These are phyloP conservation scores for Wickerhamomyces tratensis DNA, from an alignment of 805 yeast species.

Conservation along the genomic window DNA sequence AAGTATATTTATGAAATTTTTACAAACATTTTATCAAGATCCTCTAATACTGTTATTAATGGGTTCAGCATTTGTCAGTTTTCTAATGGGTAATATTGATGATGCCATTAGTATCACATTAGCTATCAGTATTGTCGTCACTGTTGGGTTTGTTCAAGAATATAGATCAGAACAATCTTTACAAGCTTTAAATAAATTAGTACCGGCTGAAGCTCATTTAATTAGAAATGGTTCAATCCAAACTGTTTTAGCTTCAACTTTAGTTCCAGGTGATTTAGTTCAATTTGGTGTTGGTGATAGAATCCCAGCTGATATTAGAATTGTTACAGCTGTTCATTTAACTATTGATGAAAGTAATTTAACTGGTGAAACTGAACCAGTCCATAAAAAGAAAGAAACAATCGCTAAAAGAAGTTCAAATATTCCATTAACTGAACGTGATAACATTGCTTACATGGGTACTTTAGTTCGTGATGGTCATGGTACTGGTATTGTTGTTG, in stretches of 20 bases:
- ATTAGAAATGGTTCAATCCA: constrained; percentile 74
- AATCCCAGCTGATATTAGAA: constrained; percentile 90
- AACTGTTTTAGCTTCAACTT: constrained; percentile 72
- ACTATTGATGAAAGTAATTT: constrained; percentile 87
- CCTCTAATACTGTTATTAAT: constrained; percentile 82
- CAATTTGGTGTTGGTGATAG: constrained; percentile 89
- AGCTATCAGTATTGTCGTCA: constrained; percentile 87
- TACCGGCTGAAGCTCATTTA: constrained; percentile 94
- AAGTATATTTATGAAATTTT: constrained; percentile 54
- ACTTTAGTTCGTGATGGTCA: constrained; percentile 94
- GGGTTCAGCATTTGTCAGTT: constrained; percentile 81
- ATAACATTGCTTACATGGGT: constrained; percentile 90
- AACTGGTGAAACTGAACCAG: constrained; percentile 93
- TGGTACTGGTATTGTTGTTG: constrained; percentile 88
- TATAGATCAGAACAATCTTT: constrained; percentile 90
- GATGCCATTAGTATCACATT: constrained; percentile 92
- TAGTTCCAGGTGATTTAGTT: constrained; percentile 96
- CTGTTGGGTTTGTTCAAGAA: constrained; percentile 97
- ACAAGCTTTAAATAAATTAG: constrained; percentile 85
- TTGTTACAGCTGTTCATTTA: constrained; percentile 69
- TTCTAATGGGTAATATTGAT: constrained; percentile 91
- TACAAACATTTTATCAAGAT: constrained; percentile 78
- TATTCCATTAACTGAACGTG: constrained; percentile 58
- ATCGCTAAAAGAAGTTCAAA: constrained; percentile 22
- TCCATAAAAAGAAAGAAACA: constrained; percentile 47